Evolutionary conservation across 495 filamentous ascomycete species (phyloP).

Genomic region (Terfezia boudieri): DNA sequence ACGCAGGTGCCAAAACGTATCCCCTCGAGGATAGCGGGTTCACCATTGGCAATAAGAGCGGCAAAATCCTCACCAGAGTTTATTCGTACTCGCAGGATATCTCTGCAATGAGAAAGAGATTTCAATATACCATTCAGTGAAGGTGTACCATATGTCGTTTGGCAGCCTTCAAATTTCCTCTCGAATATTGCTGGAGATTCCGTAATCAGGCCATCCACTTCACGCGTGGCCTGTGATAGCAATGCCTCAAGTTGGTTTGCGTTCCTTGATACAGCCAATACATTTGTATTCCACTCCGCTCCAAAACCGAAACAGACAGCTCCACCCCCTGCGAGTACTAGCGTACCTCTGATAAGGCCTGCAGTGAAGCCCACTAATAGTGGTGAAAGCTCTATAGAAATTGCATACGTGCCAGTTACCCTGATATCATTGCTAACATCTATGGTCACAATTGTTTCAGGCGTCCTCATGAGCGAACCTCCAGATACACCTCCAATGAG

Average conservation of each 20-base stretch:
- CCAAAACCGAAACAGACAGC: slow-evolving; percentile 83
- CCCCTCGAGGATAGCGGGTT: slow-evolving; percentile 42
- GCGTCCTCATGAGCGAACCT: slow-evolving; percentile 8
- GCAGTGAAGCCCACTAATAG: slow-evolving; percentile 43
- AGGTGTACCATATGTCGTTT: no score
- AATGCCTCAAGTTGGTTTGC: neutral
- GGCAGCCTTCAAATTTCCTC: no score
- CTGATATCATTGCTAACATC: slow-evolving; percentile 10
- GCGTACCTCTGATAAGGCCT: slow-evolving; percentile 20
- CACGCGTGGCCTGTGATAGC: no score
- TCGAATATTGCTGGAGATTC: no score
- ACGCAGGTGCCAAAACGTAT: slow-evolving; percentile 45
- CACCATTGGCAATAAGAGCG: slow-evolving; percentile 31
- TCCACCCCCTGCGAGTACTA: slow-evolving; percentile 54
- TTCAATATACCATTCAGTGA: no score
- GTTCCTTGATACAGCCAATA: slow-evolving; percentile 22
- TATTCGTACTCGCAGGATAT: slow-evolving; percentile 14
- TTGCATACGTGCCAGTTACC: slow-evolving; percentile 7
- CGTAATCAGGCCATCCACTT: no score
- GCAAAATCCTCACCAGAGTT: slow-evolving; percentile 33
- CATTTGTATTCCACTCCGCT: slow-evolving; percentile 45
- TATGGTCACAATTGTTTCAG: slow-evolving; percentile 14
- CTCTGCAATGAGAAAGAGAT: no score
- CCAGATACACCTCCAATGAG: slow-evolving; percentile 16
- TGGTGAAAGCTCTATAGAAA: slow-evolving; percentile 23